Percentiles rank a stretch among this genome's conserved stretches.
Conservation (phyloP, 2,329 filamentous ascomycete species). For the Trichoderma sp. region DNA sequence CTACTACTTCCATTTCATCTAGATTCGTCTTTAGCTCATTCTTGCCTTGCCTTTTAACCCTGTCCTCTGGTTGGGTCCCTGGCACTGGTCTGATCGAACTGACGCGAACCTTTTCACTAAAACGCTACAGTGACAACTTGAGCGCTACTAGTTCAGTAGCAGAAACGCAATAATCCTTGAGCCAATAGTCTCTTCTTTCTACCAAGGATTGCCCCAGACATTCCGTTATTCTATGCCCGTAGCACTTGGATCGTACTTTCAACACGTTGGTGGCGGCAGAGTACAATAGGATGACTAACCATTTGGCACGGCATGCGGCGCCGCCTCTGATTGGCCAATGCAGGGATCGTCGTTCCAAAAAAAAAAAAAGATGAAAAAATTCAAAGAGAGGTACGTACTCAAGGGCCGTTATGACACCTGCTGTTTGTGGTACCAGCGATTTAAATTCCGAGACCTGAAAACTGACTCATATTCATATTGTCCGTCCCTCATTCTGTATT, state of each 20-base stretch:
- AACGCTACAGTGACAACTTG: not conserved
- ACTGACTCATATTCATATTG: slow-evolving; percentile 17
- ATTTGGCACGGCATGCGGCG: not conserved
- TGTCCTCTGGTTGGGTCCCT: not conserved
- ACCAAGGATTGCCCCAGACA: not conserved
- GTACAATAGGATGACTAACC: slow-evolving; percentile 1
- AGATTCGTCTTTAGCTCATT: not conserved
- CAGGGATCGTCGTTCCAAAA: slow-evolving; percentile 2
- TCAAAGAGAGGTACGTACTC: slow-evolving; percentile 11
- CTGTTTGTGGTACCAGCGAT: not conserved
- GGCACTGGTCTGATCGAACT: not conserved
- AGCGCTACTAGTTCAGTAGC: not conserved
- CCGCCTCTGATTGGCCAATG: slow-evolving; percentile 27
- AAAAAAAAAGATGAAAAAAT: not conserved
- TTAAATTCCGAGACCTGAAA: not conserved
- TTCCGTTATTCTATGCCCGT: no score
- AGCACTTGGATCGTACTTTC: not conserved
- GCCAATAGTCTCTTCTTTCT: not conserved
- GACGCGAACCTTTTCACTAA: not conserved
- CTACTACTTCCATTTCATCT: not conserved
- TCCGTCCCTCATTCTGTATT: not conserved
- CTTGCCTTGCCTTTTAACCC: not conserved
- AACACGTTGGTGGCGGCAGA: not conserved
- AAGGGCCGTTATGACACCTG: not conserved
- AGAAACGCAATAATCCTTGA: not conserved